A percentile compares a stretch with the other conserved stretches of the same genome.
phyloP scores from a whole-genome alignment of 768 basidiomycete species.

The Suillus lakei region DNA sequence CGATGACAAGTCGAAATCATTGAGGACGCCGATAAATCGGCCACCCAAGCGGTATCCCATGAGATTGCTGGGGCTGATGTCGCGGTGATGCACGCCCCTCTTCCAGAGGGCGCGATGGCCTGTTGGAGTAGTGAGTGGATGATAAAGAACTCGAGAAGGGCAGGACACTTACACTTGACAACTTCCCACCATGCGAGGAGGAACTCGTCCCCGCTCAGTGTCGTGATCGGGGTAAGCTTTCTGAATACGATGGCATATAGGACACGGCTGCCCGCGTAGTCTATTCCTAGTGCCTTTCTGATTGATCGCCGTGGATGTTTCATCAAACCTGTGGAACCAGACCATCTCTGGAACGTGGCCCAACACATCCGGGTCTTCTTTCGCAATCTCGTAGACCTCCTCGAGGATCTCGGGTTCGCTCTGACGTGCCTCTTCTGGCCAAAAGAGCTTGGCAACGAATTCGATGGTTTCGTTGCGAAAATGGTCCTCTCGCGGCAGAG shows the following conservation, averaged over 20 bases:
- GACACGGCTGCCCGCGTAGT: not conserved
- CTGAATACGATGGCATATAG: not conserved
- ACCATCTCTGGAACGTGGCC: constrained; percentile 5
- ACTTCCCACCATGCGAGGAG: not conserved
- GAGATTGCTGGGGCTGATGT: not conserved
- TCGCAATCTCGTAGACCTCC: not conserved
- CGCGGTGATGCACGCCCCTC: not conserved
- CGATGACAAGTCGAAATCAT: not conserved
- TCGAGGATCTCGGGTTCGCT: constrained; percentile 1
- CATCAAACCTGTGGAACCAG: not conserved
- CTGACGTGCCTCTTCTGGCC: constrained; percentile 1
- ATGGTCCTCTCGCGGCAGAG: not conserved
- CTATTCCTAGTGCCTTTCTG: not conserved
- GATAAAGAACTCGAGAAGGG: not conserved
- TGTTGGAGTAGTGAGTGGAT: not conserved
- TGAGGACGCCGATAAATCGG: not conserved
- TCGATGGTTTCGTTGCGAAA: not conserved
- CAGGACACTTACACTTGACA: not conserved
- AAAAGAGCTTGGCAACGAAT: not conserved
- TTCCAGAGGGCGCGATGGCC: not conserved
- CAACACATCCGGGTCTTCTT: not conserved
- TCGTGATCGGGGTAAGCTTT: not conserved
- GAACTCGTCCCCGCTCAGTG: not conserved
- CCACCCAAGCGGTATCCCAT: not conserved
- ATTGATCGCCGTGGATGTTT: not conserved